phyloP scores from a whole-genome alignment of 306 rosid genomes.

The Parietaria judaica region DNA sequence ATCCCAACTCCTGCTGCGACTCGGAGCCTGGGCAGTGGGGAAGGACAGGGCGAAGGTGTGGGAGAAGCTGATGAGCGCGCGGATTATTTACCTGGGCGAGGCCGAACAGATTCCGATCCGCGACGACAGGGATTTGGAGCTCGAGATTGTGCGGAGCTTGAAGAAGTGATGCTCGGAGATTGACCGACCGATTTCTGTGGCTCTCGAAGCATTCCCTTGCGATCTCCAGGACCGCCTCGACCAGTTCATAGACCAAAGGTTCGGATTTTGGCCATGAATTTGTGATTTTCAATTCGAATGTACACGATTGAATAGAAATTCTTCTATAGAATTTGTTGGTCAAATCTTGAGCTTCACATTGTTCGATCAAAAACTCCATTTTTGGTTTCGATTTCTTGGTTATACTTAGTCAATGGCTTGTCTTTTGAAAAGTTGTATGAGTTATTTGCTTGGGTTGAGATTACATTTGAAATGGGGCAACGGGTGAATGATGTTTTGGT shows the following conservation, averaged over 20 bases:
- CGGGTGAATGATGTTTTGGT: conserved; percentile 1
- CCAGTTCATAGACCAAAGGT: conserved; percentile 67
- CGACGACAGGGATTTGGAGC: conserved; percentile 88
- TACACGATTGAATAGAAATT: not conserved
- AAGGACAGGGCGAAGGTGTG: conserved; percentile 77
- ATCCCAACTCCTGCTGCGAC: conserved; percentile 31
- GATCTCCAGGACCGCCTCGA: conserved; percentile 68
- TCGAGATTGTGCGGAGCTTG: conserved; percentile 68
- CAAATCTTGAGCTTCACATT: no score
- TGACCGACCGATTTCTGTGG: conserved; percentile 55
- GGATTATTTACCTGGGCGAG: conserved; percentile 81
- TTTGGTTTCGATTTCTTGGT: no score
- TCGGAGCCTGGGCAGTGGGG: conserved; percentile 76
- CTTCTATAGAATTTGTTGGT: not conserved
- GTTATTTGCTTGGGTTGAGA: no score
- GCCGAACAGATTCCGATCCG: conserved; percentile 88
- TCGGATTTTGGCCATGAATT: not conserved
- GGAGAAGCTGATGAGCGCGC: conserved; percentile 88
- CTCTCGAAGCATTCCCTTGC: conserved; percentile 73
- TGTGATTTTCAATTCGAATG: no score
- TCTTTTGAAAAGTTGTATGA: no score
- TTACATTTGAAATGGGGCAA: no score
- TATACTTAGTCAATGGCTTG: no score
- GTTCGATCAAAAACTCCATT: not conserved
- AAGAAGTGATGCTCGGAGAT: conserved; percentile 44